phyloP scores from a whole-genome alignment of 192 early-diverging fungal species.

The Rhizoclosmatium globosum region DNA sequence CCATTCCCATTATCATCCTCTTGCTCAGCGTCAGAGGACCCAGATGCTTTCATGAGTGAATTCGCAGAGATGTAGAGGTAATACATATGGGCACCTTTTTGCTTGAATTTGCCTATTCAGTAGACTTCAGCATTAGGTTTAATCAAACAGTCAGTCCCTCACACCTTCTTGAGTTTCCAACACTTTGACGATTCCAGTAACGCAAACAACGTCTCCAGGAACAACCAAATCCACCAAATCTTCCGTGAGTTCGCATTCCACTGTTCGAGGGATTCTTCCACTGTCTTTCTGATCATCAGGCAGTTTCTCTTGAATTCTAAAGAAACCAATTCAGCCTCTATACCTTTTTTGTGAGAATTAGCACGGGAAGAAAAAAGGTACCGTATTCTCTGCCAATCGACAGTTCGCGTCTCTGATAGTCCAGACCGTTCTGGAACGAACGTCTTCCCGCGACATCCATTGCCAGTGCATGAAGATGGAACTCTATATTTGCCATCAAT shows the following conservation, averaged over 20 bases:
- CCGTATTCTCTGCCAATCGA: conserved; percentile 81
- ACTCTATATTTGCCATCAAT: conserved; percentile 69
- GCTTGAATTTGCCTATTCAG: conserved; percentile 48
- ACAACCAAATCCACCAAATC: conserved; percentile 80
- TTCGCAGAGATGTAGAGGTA: conserved; percentile 77
- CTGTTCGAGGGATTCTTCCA: conserved; percentile 75
- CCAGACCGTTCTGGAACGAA: conserved; percentile 68
- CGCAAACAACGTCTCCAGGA: conserved; percentile 83
- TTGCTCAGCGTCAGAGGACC: conserved; percentile 38
- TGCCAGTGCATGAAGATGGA: conserved; percentile 66
- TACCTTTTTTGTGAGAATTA: not conserved
- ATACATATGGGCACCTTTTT: conserved; percentile 67
- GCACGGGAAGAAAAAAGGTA: too few species aligned
- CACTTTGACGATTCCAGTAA: conserved; percentile 83
- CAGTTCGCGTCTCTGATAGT: conserved; percentile 61
- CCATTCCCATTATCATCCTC: conserved; percentile 35
- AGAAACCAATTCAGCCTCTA: not conserved
- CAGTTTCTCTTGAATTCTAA: conserved; percentile 81
- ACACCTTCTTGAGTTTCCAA: conserved; percentile 70
- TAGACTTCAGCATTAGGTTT: conserved; percentile 25
- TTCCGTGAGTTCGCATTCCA: conserved; percentile 79
- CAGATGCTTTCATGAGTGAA: conserved; percentile 66
- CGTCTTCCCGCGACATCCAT: conserved; percentile 71
- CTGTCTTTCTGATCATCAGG: conserved; percentile 74
- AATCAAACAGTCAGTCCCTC: not conserved